Base-by-base conservation (phyloP, 306 rosid species). In the Hippophae rhamnoides region DNA sequence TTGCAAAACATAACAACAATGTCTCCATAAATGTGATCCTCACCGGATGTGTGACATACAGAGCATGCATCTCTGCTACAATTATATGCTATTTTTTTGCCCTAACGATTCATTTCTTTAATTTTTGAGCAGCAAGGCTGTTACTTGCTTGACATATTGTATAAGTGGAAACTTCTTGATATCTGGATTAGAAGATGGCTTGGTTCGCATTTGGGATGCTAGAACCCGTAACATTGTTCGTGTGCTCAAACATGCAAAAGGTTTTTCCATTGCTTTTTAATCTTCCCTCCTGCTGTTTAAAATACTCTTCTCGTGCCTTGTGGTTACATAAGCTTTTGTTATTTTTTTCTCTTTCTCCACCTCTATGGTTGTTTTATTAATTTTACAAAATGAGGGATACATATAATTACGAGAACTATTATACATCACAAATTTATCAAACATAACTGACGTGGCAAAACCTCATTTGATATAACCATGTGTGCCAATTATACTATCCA, bases 191-290 rank as follows among this genome's bases (percentile, higher is more conserved):
- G 23, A 18, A 18, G 23, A 18, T 18, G 23, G 23, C 23, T 18
- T 18, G 43, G 62, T 87, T 66, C 84, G 95, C 54, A 77, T 92
- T 64, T 92, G 93, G 96, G 76, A 87, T 67, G 72, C 23, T 18
- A 18, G 23, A 1, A 18, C 23, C 23, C 23, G 23, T 18, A 18
- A 18, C 23, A 18, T 18, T 18, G 23, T 18, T 18, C 23, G 23
- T 18, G 23, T 18, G 23, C 23, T 18, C 23, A 18, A 18, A 18
- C 23, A 18, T 18, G 23, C 23, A 18, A 18, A 18, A 18, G 23
- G 23, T 18, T 18, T 18, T 18, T 63, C 60, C 14, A 43, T 13
- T 66, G 61, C 13, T 52, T 9, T 47, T 49, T 57, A 18, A 54
- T 62, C 57, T 9, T 66, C 54, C 9, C 42, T 10, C 23, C 23